Base-by-base conservation (phyloP, 495 filamentous ascomycete genomes). In the Tuber melanosporum region DNA sequence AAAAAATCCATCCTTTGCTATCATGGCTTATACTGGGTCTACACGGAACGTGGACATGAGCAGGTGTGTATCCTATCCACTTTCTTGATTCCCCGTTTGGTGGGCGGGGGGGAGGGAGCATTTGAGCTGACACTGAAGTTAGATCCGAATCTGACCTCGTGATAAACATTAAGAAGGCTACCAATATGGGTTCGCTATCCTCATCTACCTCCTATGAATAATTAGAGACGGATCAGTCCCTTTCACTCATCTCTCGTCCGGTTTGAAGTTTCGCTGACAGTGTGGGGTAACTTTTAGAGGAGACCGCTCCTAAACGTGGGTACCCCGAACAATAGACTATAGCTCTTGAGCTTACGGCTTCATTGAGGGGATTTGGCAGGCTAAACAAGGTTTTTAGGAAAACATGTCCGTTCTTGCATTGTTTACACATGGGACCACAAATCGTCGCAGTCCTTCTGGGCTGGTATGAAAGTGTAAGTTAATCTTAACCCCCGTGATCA, bases 361-460 rank as follows among this genome's bases (percentile, higher is more conserved):
- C 52, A 41, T 5, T 47, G 22, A 39, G 4, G 26, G 57, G n/a
- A 47, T 52, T 70, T 20, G 73, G 57, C 45, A 42, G 62, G 32
- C 49, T 75, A 44, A 80, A 47, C 39, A 69, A 36, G 43, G 44
- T 42, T 70, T 73, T 71, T 78, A 91, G 90, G 91, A 79, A 99
- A 99, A 86, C 95, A 99, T 94, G 95, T 99, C 77, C 92, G 95
- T 76, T 94, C 92, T 83, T 97, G 93, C 84, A 99, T 99, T 84
- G 94, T 99, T 69, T 98, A 99, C 84, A 98, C 95, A 75, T 99
- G 95, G 95, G 95, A 99, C 87, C 94, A 98, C 87, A 98, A 98
- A 87, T 96, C 93, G 78, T 97, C 95, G 66, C 88, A 90, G 81
- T 93, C 94, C 82, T 99, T 99, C 86, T 99, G 95, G 95, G 90